Conservation (phyloP, 129 eudicot genomes). For the Pittosporum tobira region DNA sequence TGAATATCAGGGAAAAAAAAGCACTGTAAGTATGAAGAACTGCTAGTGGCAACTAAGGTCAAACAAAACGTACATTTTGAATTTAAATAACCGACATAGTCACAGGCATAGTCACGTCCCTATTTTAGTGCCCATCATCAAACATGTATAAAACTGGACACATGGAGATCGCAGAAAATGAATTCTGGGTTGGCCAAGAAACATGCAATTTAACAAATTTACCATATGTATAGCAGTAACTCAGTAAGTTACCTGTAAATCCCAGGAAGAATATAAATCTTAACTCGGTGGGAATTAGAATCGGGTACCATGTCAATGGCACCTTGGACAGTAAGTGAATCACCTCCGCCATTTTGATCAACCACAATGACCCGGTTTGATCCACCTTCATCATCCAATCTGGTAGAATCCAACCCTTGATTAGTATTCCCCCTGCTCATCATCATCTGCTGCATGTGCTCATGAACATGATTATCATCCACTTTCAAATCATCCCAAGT, state of each 20-base stretch:
- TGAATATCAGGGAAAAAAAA: constrained; percentile 13
- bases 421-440: not conserved
- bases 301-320: constrained; percentile 75
- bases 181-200: not conserved
- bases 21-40: too few species aligned
- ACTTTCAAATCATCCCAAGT: constrained; percentile 60
- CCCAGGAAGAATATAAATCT: constrained; percentile 75
- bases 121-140: constrained; percentile 5
- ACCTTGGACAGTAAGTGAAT: constrained; percentile 57
- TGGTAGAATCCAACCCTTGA: constrained; percentile 6
- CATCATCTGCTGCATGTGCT: not conserved
- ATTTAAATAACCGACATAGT: too few species aligned
- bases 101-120: too few species aligned
- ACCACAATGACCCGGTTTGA: constrained; percentile 55
- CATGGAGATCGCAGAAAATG: not conserved
- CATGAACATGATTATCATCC: not conserved
- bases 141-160: constrained; percentile 2
- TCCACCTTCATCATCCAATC: constrained; percentile 4
- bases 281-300: constrained; percentile 44
- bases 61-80: too few species aligned
- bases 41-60: too few species aligned
- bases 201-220: not conserved
- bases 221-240: too few species aligned
- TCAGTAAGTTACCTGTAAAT: constrained; percentile 72
- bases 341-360: constrained; percentile 55